A percentile compares a stretch with the other conserved stretches of the same genome.
phyloP scores from a whole-genome alignment of 2,329 filamentous ascomycete genomes.

The Diaporthe citrichinensis region DNA sequence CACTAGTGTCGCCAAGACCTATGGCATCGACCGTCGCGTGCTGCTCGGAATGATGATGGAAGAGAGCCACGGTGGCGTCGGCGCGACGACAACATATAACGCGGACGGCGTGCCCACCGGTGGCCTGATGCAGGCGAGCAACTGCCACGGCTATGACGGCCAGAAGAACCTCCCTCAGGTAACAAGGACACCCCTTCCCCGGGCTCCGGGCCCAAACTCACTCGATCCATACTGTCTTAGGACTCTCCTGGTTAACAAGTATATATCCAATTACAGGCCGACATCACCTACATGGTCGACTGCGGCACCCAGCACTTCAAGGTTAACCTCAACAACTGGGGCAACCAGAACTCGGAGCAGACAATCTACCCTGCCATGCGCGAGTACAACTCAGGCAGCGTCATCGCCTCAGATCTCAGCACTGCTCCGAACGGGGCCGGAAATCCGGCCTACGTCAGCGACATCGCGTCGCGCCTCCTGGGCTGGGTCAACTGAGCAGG shows the following conservation, averaged over 20 bases:
- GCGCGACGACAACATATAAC: constrained; percentile 53
- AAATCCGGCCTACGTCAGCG: constrained; percentile 31
- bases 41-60: constrained; percentile 59
- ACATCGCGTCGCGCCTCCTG: constrained; percentile 30
- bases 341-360: constrained; percentile 47
- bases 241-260: background rate
- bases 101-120: constrained; percentile 51
- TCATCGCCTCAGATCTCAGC: constrained; percentile 53
- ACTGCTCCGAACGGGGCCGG: constrained; percentile 43
- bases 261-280: background rate
- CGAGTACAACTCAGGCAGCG: constrained; percentile 57
- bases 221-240: too few species aligned
- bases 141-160: constrained; percentile 52
- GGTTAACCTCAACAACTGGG: constrained; percentile 48
- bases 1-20: constrained; percentile 46
- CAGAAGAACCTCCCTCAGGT: constrained; percentile 51
- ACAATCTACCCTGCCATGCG: constrained; percentile 56
- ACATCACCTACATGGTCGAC: constrained; percentile 32
- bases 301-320: constrained; percentile 49
- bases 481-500: constrained; percentile 4
- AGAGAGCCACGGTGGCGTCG: constrained; percentile 56
- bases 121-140: constrained; percentile 57
- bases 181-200: background rate
- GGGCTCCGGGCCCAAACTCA: too few species aligned
- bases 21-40: constrained; percentile 54